Evolutionary conservation across 2,329 filamentous ascomycete genomes (phyloP).

Genomic region (Ceratocystis destructans): DNA sequence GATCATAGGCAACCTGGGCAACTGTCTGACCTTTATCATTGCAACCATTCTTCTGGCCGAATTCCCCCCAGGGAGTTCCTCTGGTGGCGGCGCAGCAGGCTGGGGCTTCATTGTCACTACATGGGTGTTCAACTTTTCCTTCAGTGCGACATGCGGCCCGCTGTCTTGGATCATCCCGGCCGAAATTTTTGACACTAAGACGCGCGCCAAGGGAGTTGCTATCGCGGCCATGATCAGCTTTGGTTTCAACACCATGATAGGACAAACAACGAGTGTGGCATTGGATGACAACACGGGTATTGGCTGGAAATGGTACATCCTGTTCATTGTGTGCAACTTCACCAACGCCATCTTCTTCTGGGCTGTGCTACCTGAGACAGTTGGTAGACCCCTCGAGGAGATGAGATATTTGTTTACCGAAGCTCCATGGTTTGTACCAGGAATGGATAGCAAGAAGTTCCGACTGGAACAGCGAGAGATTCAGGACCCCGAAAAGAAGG

Average conservation of each 20-base stretch:
- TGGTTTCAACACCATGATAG: constrained; percentile 66
- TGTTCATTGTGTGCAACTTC: constrained; percentile 47
- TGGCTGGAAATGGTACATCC: constrained; percentile 36
- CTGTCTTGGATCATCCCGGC: constrained; percentile 48
- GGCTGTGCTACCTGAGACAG: constrained; percentile 52
- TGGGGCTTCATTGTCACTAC: constrained; percentile 64
- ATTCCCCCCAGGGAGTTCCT: constrained; percentile 38
- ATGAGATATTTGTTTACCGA: constrained; percentile 55
- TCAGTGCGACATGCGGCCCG: constrained; percentile 57
- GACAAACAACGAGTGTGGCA: constrained; percentile 44
- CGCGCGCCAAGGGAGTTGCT: constrained; percentile 58
- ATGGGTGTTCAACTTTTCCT: constrained; percentile 70
- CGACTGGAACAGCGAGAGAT: constrained; percentile 41
- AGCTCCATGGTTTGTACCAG: constrained; percentile 47
- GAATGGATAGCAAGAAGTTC: constrained; percentile 36
- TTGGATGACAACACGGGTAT: constrained; percentile 31
- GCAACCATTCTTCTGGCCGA: constrained; percentile 38
- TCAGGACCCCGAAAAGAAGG: constrained; percentile 40
- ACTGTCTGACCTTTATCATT: constrained; percentile 59
- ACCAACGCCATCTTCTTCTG: constrained; percentile 40
- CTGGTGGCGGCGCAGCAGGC: constrained; percentile 31
- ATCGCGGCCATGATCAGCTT: constrained; percentile 61
- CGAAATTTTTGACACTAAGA: constrained; percentile 66
- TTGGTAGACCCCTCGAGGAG: constrained; percentile 49
- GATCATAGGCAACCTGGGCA: constrained; percentile 57